Conservation (phyloP, 495 filamentous ascomycete genomes). For the Neurospora pannonica region DNA sequence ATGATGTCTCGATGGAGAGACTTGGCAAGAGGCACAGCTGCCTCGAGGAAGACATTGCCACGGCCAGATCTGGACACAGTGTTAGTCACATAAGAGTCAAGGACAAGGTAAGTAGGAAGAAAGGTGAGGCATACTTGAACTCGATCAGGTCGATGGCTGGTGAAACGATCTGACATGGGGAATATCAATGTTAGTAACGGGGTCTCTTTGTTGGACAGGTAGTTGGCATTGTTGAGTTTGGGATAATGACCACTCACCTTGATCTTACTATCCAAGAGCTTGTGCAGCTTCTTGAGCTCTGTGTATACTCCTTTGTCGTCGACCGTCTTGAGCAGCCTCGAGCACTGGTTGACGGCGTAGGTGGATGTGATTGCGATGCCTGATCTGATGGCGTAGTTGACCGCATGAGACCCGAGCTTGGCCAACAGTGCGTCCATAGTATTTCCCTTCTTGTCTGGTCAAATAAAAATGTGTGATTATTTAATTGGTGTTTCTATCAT, state of each 20-base stretch:
- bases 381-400: constrained; percentile 88
- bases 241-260: constrained; percentile 40
- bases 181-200: not conserved
- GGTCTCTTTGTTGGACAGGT: not conserved
- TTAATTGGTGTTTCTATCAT: not conserved
- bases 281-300: constrained; percentile 63
- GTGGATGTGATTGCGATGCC: constrained; percentile 79
- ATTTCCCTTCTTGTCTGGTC: constrained; percentile 14
- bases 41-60: constrained; percentile 91
- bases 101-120: not conserved
- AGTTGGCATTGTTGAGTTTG: not conserved
- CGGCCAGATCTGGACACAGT: constrained; percentile 57
- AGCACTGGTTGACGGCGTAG: constrained; percentile 76
- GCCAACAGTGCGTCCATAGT: constrained; percentile 70
- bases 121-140: constrained; percentile 51
- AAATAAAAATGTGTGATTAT: not conserved
- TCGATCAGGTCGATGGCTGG: constrained; percentile 93
- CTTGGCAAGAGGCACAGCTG: constrained; percentile 78
- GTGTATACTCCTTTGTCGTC: constrained; percentile 55
- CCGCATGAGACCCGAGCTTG: constrained; percentile 61
- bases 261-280: constrained; percentile 74
- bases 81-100: constrained; percentile 1
- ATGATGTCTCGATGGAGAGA: constrained; percentile 84
- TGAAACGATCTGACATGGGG: constrained; percentile 59
- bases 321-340: constrained; percentile 62